Base-by-base conservation (phyloP, 2,329 filamentous ascomycete species). In the Hawksworthiomyces lignivorus region DNA sequence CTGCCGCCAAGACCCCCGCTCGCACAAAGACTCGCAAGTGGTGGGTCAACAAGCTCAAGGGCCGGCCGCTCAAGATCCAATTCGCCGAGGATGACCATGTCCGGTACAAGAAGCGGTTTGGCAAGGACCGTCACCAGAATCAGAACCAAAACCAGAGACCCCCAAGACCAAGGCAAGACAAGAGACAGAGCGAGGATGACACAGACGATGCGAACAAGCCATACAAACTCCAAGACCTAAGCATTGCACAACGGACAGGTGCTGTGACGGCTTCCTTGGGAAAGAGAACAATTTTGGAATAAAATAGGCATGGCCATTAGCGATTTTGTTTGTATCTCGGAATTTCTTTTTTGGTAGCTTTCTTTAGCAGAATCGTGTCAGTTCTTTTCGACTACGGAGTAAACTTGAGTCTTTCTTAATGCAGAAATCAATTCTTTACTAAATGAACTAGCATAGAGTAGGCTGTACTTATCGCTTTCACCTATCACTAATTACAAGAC, bases 51-150 rank as follows among this genome's bases (percentile, higher is more conserved):
- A 77, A 80, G 54, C 73, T 96, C 43, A 70, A 84, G 39, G 88
- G 89, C 21, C 77, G 92, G 22, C 74, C 80, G 49, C 71, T 98
- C 51, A 86, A 90, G 59, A 80, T 92, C 60, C 90, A 98, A 61
- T 88, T 90, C 55, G 92, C 92, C 17, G 92, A 98, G 65, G 92
- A 97, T 61, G 80, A 89, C 45, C 80, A 87, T 52, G 78, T 79
- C 26, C 72, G 92, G 44, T 98, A 98, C 64, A 90, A 90, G 69
- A 98, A 97, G 72, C 79, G 92, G 2, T 97, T 84, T 57, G 84
- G 87, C 50, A 90, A 89, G 61, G 82, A 82, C 30, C 74, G 37
- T 71, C 72, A 36, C 71, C 72, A 67, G 17, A 66, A 63, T 48
- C 62, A 61, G 52, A 47, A 36, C 42, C n/a, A 65, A 51, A 54